Evolutionary conservation across 202 grass and related monocot genomes (phyloP).

Genomic region (Musa balbisiana): DNA sequence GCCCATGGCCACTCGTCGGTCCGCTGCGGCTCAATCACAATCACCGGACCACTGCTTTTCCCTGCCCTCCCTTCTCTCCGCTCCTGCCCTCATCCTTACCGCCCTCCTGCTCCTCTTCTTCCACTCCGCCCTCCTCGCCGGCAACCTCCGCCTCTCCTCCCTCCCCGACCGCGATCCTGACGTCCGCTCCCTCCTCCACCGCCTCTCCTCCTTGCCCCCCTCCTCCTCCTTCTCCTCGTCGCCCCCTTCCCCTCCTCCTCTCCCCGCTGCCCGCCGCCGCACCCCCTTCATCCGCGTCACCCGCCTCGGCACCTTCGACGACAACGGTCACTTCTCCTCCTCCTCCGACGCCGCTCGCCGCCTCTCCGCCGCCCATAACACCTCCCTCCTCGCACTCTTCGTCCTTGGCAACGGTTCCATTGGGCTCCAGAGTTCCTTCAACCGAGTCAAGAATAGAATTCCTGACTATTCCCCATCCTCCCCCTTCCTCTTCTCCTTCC

Average conservation of each 20-base stretch:
- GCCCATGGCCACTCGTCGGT: constrained; percentile 27
- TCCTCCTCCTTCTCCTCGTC: constrained; percentile 6
- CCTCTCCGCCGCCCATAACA: constrained; percentile 48
- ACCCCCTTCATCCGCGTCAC: constrained; percentile 13
- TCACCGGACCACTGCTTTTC: constrained; percentile 34
- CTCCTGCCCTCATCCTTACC: constrained; percentile 30
- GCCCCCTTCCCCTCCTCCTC: constrained; percentile 32
- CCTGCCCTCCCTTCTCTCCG: constrained; percentile 37
- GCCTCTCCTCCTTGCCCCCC: constrained; percentile 28
- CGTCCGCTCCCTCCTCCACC: constrained; percentile 50
- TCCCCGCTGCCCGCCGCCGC: constrained; percentile 3
- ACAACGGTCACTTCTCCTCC: constrained; percentile 43
- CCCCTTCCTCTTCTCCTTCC: constrained; percentile 50
- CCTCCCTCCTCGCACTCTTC: constrained; percentile 44
- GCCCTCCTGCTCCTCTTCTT: constrained; percentile 1
- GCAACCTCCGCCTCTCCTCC: constrained; percentile 53
- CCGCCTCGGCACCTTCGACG: constrained; percentile 32
- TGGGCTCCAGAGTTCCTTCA: not conserved
- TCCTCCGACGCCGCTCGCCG: constrained; percentile 39
- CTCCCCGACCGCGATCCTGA: constrained; percentile 40
- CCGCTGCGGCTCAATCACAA: not conserved
- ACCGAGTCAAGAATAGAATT: constrained; percentile 20
- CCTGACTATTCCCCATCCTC: constrained; percentile 25
- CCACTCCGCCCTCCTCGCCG: constrained; percentile 45
- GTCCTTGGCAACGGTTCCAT: not conserved